Evolutionary conservation across 208 protist genomes (phyloP).

Genomic region (Trypanosoma cruzi): DNA sequence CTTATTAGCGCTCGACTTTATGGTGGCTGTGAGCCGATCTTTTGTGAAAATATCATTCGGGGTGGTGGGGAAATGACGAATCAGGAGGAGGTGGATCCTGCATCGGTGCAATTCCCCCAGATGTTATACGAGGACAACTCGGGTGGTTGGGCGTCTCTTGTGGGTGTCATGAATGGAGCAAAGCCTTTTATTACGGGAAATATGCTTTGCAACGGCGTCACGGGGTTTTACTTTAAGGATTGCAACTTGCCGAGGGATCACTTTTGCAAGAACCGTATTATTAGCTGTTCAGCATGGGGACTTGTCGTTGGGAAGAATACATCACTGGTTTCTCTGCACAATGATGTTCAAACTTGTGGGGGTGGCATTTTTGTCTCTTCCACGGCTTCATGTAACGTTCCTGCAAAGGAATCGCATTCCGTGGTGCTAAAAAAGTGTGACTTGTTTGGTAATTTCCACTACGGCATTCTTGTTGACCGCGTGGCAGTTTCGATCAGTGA

Average conservation of each 20-base stretch:
- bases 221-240: conserved; percentile 37
- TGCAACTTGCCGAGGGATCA: conserved; percentile 25
- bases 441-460: conserved; percentile 25
- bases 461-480: conserved; percentile 28
- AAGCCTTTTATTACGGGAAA: conserved; percentile 33
- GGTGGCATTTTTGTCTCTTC: conserved; percentile 34
- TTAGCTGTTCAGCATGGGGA: conserved; percentile 38
- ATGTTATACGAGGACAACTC: conserved; percentile 19
- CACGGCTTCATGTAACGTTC: background rate
- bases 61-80: conserved; percentile 26
- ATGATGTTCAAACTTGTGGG: conserved; percentile 39
- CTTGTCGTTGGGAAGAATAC: conserved; percentile 18
- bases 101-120: conserved; percentile 15
- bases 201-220: conserved; percentile 40
- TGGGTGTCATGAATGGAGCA: conserved; percentile 32
- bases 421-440: conserved; percentile 22
- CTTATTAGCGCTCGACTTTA: conserved; percentile 33
- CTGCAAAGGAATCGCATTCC: background rate
- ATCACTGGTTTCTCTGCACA: conserved; percentile 14
- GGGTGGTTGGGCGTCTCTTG: conserved; percentile 21
- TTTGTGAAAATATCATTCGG: conserved; percentile 49
- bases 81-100: conserved; percentile 26
- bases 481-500: conserved; percentile 9
- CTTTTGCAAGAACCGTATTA: conserved; percentile 41
- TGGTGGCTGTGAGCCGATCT: conserved; percentile 16